Evolutionary conservation across 257 asterid species (phyloP).

Genomic region (Capsicum rhomboideum): DNA sequence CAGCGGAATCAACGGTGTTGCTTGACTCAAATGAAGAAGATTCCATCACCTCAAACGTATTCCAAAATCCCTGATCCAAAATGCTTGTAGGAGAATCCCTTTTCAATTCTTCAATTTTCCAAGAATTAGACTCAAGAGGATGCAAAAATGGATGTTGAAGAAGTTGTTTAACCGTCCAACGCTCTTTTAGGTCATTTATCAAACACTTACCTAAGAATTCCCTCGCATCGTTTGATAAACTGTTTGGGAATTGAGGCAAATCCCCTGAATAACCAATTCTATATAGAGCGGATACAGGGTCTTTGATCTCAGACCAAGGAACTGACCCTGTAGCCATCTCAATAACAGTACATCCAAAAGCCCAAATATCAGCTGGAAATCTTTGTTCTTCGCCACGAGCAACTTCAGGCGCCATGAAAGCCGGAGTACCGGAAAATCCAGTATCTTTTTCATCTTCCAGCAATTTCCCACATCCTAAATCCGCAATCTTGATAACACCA

Average conservation of each 20-base stretch:
- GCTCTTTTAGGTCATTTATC: conserved; percentile 29
- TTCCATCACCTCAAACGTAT: conserved; percentile 36
- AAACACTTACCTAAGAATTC: conserved; percentile 57
- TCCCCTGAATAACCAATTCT: conserved; percentile 58
- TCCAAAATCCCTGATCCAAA: conserved; percentile 67
- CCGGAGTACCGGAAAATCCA: conserved; percentile 68
- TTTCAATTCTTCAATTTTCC: neutral
- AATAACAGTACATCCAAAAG: conserved; percentile 58
- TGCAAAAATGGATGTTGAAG: conserved; percentile 57
- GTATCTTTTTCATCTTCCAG: conserved; percentile 4
- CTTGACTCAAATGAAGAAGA: conserved; percentile 7
- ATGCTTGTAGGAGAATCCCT: conserved; percentile 70
- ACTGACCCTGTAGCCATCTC: conserved; percentile 80
- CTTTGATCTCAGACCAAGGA: conserved; percentile 74
- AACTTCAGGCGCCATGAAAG: conserved; percentile 89
- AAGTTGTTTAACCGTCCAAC: conserved; percentile 69
- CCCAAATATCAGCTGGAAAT: conserved; percentile 79
- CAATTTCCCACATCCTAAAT: conserved; percentile 63
- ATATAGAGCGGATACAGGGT: conserved; percentile 61
- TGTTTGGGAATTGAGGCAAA: conserved; percentile 43
- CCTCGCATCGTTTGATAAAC: conserved; percentile 41
- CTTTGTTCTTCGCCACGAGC: conserved; percentile 77
- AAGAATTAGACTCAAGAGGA: neutral
- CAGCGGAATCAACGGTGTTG: conserved; percentile 14
- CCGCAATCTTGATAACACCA: conserved; percentile 52